Conservation (phyloP, 331 rosid genomes). For the Quercus tomentella region DNA sequence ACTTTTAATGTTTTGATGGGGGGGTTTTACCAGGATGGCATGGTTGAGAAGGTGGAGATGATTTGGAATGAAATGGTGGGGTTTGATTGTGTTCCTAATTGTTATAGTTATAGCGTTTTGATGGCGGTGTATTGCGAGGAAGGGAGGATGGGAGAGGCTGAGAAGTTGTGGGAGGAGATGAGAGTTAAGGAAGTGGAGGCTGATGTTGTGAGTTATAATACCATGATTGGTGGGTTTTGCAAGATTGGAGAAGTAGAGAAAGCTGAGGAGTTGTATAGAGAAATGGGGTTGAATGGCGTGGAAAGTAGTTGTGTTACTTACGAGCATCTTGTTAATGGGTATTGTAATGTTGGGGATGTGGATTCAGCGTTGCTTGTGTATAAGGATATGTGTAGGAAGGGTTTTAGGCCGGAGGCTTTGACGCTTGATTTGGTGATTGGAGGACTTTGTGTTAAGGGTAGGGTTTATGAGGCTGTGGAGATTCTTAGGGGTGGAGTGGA, state of each 20-base stretch:
- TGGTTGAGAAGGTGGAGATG: conserved; percentile 42
- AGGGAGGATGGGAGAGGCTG: conserved; percentile 43
- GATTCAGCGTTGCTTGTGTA: conserved; percentile 59
- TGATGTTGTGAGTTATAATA: conserved; percentile 63
- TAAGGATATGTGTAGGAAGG: conserved; percentile 62
- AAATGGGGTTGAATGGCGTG: conserved; percentile 57
- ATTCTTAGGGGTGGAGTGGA: conserved; percentile 38
- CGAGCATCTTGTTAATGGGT: conserved; percentile 63
- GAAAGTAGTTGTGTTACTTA: conserved; percentile 49
- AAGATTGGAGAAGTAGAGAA: conserved; percentile 48
- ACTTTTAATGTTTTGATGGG: conserved; percentile 69
- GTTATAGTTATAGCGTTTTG: conserved; percentile 52
- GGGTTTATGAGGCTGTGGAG: conserved; percentile 41
- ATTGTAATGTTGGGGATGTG: conserved; percentile 45
- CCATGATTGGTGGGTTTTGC: conserved; percentile 78
- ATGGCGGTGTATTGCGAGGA: conserved; percentile 65
- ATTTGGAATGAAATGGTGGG: conserved; percentile 59
- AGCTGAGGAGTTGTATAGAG: conserved; percentile 62
- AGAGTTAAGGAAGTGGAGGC: conserved; percentile 36
- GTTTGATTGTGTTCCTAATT: conserved; percentile 39
- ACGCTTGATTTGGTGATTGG: conserved; percentile 36
- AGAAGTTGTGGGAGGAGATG: conserved; percentile 63
- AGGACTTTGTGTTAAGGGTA: conserved; percentile 28
- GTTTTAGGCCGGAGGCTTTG: conserved; percentile 37
- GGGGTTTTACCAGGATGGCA: conserved; percentile 55